Evolutionary conservation across 2,329 filamentous ascomycete species (phyloP), one percentile per base, ranked within the genome.

Genomic region (Ambrosiella xylebori): DNA sequence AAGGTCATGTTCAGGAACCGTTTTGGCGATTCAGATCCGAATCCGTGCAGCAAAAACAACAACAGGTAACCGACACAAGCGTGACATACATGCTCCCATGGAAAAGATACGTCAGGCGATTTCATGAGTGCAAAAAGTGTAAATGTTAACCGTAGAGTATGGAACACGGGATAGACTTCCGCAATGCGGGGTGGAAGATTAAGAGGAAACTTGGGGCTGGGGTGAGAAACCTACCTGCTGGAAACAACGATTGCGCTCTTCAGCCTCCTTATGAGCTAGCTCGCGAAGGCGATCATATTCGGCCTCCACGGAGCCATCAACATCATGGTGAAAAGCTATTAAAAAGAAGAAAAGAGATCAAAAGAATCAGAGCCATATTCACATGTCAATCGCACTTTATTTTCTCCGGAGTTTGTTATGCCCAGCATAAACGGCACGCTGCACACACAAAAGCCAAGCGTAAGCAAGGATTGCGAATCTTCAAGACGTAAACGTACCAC

Each of bases 241-340:
- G 66, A 89, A 90, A 73, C 86, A 95, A 56, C 79, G 76, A 62
- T 80, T 80, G 64, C 88, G 85, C 73, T 93, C 88, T 56, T 76
- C 74, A 60, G 85, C 88, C 75, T 95, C 90, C 65, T 82, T 76
- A 62, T 87, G 82, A 15, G 91, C 93, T 15, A 90, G 77, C 64
- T 85, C 83, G 66, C 93, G 88, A 50, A 97, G 79, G 57, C 88
- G 86, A 68, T 97, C 90, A 71, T 97, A 97, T 73, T 97, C 90
- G 64, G 77, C 81, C 74, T 97, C 90, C 58, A 81, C 76, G 60
- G 83, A 77, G 64, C 74, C 73, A 66, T 79, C 80, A 64, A 82
- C 76, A 60, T 76, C 77, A 68, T 88, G 84, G 70, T 84, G 87
- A 74, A 91, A 88, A 70, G 85, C 87, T 90, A 67, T 27, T 27